Evolutionary conservation across 2,329 filamentous ascomycete species (phyloP).

Genomic region (Thelonectria rubi): DNA sequence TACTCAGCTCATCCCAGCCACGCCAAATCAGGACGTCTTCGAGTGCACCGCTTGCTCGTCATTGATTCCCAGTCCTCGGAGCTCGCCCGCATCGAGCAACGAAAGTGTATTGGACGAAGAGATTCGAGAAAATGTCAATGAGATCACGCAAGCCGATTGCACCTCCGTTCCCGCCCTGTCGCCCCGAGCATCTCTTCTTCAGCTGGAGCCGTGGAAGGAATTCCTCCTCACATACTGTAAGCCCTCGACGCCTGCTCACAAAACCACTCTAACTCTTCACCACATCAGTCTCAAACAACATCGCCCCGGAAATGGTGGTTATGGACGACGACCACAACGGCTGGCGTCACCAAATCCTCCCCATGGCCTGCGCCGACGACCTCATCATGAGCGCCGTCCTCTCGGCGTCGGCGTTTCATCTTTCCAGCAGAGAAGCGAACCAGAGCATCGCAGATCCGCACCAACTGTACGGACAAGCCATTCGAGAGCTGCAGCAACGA

Average conservation of each 20-base stretch:
- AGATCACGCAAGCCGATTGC: neutral
- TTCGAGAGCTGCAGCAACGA: constrained; percentile 24
- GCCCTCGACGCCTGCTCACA: neutral
- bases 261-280: neutral
- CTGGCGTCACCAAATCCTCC: constrained; percentile 35
- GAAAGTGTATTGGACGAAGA: neutral
- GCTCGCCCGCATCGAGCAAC: neutral
- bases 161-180: neutral
- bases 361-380: constrained; percentile 28
- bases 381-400: constrained; percentile 41
- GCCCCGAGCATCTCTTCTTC: neutral
- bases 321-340: constrained; percentile 36
- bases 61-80: neutral
- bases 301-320: constrained; percentile 35
- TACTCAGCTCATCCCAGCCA: neutral
- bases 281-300: constrained; percentile 29
- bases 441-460: constrained; percentile 12
- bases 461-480: constrained; percentile 25
- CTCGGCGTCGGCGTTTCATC: constrained; percentile 40
- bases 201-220: constrained; percentile 9
- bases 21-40: neutral
- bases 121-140: neutral
- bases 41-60: neutral
- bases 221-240: constrained; percentile 22
- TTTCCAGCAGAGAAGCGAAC: constrained; percentile 11